Evolutionary conservation across 225 moss, liverwort and hornwort genomes (phyloP).

Genomic region (Anthoceros angustus): DNA sequence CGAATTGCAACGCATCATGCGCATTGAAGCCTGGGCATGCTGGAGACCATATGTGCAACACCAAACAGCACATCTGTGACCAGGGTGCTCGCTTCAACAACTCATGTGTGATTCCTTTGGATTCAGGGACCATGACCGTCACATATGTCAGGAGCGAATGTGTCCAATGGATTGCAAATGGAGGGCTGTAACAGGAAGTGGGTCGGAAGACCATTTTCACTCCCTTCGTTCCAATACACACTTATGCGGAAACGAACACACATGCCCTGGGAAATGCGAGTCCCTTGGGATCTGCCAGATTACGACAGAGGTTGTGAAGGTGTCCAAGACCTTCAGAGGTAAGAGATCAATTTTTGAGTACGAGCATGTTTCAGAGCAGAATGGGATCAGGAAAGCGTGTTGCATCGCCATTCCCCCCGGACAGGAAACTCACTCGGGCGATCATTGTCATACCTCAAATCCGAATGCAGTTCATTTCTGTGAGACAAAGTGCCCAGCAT

Average conservation of each 20-base stretch:
- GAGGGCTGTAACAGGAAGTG: constrained; percentile 21
- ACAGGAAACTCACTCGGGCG: constrained; percentile 12
- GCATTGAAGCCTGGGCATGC: constrained; percentile 13
- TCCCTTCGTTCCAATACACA: neutral
- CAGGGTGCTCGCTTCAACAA: constrained; percentile 21
- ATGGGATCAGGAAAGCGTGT: constrained; percentile 18
- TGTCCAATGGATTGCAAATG: constrained; percentile 26
- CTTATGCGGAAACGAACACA: constrained; percentile 33
- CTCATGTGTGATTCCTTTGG: constrained; percentile 19
- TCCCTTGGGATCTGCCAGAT: constrained; percentile 36
- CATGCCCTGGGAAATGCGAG: constrained; percentile 28
- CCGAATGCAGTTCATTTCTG: constrained; percentile 24
- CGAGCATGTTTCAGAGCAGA: constrained; percentile 21
- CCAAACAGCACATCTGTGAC: constrained; percentile 25
- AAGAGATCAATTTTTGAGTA: constrained; percentile 21
- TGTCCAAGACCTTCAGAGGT: constrained; percentile 19
- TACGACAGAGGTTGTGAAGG: constrained; percentile 23
- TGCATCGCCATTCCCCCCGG: constrained; percentile 20
- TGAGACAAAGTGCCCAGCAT: constrained; percentile 17
- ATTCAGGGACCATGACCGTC: constrained; percentile 17
- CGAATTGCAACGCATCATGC: constrained; percentile 27
- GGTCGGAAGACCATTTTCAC: constrained; percentile 27
- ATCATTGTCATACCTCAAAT: constrained; percentile 17
- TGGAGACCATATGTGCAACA: constrained; percentile 30
- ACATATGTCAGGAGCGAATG: constrained; percentile 33